A percentile compares a stretch with the other conserved stretches of the same genome.
Evolutionary conservation across 2,329 filamentous ascomycete genomes (phyloP).

Genomic region (Colletotrichum abscissum): DNA sequence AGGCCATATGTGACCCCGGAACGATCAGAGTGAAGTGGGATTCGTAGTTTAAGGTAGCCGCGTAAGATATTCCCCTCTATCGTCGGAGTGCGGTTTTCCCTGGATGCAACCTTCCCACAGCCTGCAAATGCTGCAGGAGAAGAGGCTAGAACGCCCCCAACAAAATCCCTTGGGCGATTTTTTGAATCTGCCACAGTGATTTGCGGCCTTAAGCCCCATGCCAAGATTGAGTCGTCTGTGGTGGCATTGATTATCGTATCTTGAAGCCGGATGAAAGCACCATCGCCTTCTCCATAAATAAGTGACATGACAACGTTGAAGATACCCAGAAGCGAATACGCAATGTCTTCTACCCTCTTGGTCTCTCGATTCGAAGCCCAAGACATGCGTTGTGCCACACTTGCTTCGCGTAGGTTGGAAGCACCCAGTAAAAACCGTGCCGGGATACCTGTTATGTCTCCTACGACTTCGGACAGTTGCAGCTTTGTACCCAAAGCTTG

Average conservation of each 20-base stretch:
- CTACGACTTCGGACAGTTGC: constrained; percentile 36
- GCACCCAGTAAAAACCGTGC: constrained; percentile 22
- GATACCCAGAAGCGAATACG: constrained; percentile 38
- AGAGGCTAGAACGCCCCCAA: neutral
- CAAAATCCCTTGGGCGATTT: neutral
- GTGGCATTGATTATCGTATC: constrained; percentile 35
- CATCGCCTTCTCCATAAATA: constrained; percentile 36
- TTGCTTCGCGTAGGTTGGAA: constrained; percentile 18
- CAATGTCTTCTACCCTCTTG: constrained; percentile 34
- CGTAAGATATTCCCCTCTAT: neutral
- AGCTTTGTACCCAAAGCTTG: constrained; percentile 27
- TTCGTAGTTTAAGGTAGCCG: neutral
- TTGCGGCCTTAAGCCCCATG: constrained; percentile 24
- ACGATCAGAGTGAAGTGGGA: neutral
- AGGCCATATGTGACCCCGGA: neutral
- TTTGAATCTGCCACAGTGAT: too few relatives aligned
- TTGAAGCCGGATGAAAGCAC: constrained; percentile 36
- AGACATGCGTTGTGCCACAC: constrained; percentile 39
- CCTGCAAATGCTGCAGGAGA: neutral
- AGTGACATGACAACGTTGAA: constrained; percentile 36
- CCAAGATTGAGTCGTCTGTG: constrained; percentile 37
- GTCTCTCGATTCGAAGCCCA: constrained; percentile 37
- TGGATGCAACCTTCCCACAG: neutral
- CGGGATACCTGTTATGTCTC: constrained; percentile 44
- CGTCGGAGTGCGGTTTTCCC: neutral